Evolutionary conservation across 257 asterid genomes (phyloP), one percentile per base, ranked within the genome.

Genomic region (Solanum habrochaites): DNA sequence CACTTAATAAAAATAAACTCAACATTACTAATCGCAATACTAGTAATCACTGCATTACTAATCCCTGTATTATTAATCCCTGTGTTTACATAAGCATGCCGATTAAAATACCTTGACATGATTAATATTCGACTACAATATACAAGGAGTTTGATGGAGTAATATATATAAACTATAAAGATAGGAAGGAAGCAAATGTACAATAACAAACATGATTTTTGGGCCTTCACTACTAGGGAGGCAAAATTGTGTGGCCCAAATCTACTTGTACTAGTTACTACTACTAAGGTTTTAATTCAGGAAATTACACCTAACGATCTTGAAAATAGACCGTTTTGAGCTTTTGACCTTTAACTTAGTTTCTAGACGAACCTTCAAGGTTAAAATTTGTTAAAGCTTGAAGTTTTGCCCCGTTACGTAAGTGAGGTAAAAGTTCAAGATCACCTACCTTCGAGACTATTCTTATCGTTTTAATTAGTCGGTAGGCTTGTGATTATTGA

Each of bases 201-300:
- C 84, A 78, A 78, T 78, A 45, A 78, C 40, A 78, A 77, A 16
- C 84, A 78, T 27, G 25, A 78, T 45, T 78, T 77, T 45, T 45
- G 82, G 70, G 91, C 82, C 94, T 87, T 91, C 96, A 93, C 94
- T 93, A 3, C 86, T 58, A 62, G 72, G 60, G 85, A 32, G 85
- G 83, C 94, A 94, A 94, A 94, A 93, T 92, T 92, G 97, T 91
- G 95, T 93, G 93, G 93, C 91, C 93, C 83, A 90, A 39, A 45
- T 90, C 90, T 15, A 13, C 78, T 13, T n/a, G 64, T 52, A 83
- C 60, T 39, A 66, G 32, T 6, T 21, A 78, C 78, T 75, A 49
- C 60, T 15, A 32, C 35, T 42, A 25, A 18, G 16, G 58, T 69
- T 29, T 69, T 69, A 69, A 14, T 69, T 69, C n/a, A 69, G 3